Base-by-base conservation (phyloP, 2,329 filamentous ascomycete species). In the Penicillium sp. region DNA sequence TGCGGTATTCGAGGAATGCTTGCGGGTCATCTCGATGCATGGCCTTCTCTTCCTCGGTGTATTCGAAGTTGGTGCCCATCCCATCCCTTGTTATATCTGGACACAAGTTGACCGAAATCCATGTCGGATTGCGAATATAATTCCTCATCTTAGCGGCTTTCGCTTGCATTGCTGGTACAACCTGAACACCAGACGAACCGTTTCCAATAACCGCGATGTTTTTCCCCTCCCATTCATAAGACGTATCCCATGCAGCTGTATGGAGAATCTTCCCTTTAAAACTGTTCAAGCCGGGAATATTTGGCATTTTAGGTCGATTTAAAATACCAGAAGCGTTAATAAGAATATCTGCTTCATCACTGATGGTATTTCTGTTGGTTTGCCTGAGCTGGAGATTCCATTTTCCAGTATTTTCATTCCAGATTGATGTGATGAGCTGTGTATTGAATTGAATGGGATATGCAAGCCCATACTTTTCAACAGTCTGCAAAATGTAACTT, bases 121-220 rank as follows among this genome's bases (percentile, higher is more conserved):
- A 71, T 1, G 67, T 71, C 7, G 65, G 36, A n/a, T 56, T 61
- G 3, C 69, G 67, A 28, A 69, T 64, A 51, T 63, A 71, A 40
- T 65, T 71, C 10, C 64, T 61, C 1, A 70, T 24, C 36, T 62
- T 60, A 1, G 34, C 40, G 0, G 58, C 64, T n/a, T 55, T 60
- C 3, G 55, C 36, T 43, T 67, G 58, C 28, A 64, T 33, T 16
- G 40, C 34, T 24, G 51, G 21, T 4, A 57, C 47, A 28, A 75
- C 73, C 51, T 77, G 75, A 13, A 76, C 74, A 1, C 66, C 72
- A 3, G 67, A 71, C 1, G 60, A 60, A 1, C 66, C 65, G 29
- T 63, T 67, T 4, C 65, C 65, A 26, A 67, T 65, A 0, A 68
- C 56, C 1, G 58, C 65, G 24, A 67, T 60, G 2, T 55, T 51